Evolutionary conservation across 2,329 filamentous ascomycete species (phyloP).

Genomic region (Nothophoma quercina): DNA sequence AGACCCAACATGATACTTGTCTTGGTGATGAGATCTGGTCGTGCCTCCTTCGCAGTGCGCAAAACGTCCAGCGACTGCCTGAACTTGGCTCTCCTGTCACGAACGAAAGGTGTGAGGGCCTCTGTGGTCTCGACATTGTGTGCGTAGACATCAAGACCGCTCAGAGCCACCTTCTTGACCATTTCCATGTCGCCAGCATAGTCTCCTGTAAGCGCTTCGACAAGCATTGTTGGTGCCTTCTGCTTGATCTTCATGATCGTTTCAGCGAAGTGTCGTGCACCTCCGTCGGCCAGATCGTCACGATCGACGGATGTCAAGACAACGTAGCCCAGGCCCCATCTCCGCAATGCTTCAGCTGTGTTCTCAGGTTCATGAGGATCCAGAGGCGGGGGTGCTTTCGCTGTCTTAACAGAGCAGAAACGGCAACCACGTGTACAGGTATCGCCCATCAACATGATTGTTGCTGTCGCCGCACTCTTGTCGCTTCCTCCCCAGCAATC

Average conservation of each 20-base stretch:
- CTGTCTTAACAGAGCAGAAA: slow-evolving; percentile 97
- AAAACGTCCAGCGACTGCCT: slow-evolving; percentile 83
- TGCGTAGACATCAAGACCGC: slow-evolving; percentile 93
- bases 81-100: slow-evolving; percentile 90
- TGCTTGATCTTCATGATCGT: slow-evolving; percentile 93
- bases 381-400: slow-evolving; percentile 75
- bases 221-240: slow-evolving; percentile 72
- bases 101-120: slow-evolving; percentile 84
- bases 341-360: slow-evolving; percentile 87
- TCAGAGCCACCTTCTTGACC: slow-evolving; percentile 83
- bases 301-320: slow-evolving; percentile 93
- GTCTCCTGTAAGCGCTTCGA: slow-evolving; percentile 87
- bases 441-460: slow-evolving; percentile 99
- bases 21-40: slow-evolving; percentile 89
- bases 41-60: slow-evolving; percentile 79
- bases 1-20: slow-evolving; percentile 97
- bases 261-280: slow-evolving; percentile 88
- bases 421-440: slow-evolving; percentile 96
- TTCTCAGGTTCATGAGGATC: slow-evolving; percentile 97
- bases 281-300: slow-evolving; percentile 89
- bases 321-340: slow-evolving; percentile 96
- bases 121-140: slow-evolving; percentile 98
- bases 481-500: slow-evolving; percentile 95
- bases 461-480: slow-evolving; percentile 91
- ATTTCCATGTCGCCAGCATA: slow-evolving; percentile 85